A percentile compares a stretch with the other conserved stretches of the same genome.
These are phyloP conservation scores for Moricandia moricandioides DNA, from an alignment of 345 rosid genomes.

Conservation along the genomic window DNA sequence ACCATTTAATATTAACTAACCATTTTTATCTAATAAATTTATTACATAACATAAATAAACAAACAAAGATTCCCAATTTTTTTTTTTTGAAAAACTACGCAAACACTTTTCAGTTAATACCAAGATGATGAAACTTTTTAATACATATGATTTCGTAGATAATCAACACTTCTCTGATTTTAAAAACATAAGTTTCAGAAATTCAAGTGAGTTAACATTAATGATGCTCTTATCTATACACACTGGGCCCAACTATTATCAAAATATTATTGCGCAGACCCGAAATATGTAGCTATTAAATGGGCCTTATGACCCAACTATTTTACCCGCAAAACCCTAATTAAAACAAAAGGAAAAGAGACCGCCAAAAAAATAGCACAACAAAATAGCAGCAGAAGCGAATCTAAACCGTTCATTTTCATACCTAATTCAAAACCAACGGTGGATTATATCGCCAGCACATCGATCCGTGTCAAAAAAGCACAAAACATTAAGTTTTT, in stretches of 20 bases:
- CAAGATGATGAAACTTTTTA: too few relatives aligned
- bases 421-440: background rate
- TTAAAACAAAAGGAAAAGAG: background rate
- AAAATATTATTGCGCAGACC: background rate
- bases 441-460: background rate
- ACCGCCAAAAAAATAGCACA: background rate
- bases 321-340: background rate
- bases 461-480: slow-evolving; percentile 20
- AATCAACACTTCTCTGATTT: too few relatives aligned
- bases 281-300: background rate
- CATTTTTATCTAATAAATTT: too few relatives aligned
- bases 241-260: background rate
- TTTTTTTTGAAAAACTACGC: too few relatives aligned
- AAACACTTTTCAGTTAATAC: too few relatives aligned
- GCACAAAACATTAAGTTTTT: background rate
- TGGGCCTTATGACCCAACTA: background rate
- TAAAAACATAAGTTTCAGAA: too few relatives aligned
- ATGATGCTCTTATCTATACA: too few relatives aligned
- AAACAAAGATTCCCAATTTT: too few relatives aligned
- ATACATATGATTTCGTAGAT: too few relatives aligned
- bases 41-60: too few relatives aligned
- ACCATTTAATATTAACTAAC: too few relatives aligned
- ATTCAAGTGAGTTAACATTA: too few relatives aligned
- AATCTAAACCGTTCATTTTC: slow-evolving; percentile 2
- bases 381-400: background rate